These are phyloP conservation scores for Globisporangium alternatum DNA, from an alignment of 352 stramenopile species.

Conservation along the genomic window DNA sequence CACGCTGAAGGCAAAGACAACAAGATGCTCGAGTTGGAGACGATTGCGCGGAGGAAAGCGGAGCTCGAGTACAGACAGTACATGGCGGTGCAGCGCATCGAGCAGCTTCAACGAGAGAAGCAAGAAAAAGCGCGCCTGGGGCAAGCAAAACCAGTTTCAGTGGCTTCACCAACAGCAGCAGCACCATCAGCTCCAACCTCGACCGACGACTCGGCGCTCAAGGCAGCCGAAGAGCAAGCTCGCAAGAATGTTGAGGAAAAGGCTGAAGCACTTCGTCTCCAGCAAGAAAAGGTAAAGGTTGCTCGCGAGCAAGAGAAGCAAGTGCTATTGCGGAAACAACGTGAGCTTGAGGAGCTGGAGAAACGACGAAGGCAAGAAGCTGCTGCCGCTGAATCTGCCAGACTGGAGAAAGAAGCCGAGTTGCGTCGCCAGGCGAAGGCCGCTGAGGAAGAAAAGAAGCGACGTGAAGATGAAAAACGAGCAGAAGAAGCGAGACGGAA, in stretches of 20 bases:
- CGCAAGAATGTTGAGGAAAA: slow-evolving; percentile 31
- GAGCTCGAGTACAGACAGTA: slow-evolving; percentile 61
- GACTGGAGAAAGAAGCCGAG: slow-evolving; percentile 21
- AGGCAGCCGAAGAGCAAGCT: slow-evolving; percentile 24
- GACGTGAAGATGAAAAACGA: slow-evolving; percentile 24
- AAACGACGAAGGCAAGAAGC: slow-evolving; percentile 30
- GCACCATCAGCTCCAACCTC: background rate
- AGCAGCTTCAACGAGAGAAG: slow-evolving; percentile 44
- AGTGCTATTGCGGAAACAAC: slow-evolving; percentile 9
- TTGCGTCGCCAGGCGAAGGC: slow-evolving; percentile 24
- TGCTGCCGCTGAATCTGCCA: slow-evolving; percentile 8
- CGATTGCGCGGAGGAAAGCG: slow-evolving; percentile 52
- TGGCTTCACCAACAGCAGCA: slow-evolving; percentile 12
- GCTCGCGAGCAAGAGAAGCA: slow-evolving; percentile 17
- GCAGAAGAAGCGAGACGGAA: slow-evolving; percentile 35
- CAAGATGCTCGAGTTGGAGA: slow-evolving; percentile 42
- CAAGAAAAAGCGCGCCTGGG: slow-evolving; percentile 42
- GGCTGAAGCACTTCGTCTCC: slow-evolving; percentile 17
- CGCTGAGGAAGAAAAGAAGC: slow-evolving; percentile 41
- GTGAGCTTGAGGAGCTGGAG: slow-evolving; percentile 17
- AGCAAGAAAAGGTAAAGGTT: slow-evolving; percentile 15
- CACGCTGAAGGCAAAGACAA: slow-evolving; percentile 13
- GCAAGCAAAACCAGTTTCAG: slow-evolving; percentile 26
- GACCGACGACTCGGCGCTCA: background rate
- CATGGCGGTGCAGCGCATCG: slow-evolving; percentile 47